Conservation (phyloP, 768 basidiomycete species). For the Kwoniella pini region DNA sequence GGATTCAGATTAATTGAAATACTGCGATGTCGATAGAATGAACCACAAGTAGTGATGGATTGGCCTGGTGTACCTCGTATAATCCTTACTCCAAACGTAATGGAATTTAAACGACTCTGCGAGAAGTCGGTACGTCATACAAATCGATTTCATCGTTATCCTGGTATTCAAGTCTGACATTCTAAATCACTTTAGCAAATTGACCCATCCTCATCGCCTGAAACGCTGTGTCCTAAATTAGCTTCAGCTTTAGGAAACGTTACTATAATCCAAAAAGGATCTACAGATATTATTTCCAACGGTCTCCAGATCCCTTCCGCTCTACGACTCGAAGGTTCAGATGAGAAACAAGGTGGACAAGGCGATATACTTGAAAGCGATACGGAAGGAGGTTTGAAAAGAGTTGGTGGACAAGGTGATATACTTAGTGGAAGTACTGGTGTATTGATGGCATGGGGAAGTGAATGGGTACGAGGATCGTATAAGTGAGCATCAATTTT, state of each 20-base stretch:
- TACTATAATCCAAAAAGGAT: constrained; percentile 86
- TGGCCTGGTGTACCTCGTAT: constrained; percentile 75
- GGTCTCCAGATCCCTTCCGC: constrained; percentile 45
- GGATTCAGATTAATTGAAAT: too few relatives aligned
- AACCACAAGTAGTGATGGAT: constrained; percentile 66
- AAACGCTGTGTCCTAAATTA: constrained; percentile 67
- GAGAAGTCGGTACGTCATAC: constrained; percentile 64
- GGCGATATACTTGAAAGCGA: constrained; percentile 67
- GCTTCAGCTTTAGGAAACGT: constrained; percentile 79
- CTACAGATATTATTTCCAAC: constrained; percentile 73
- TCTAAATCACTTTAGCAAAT: too few relatives aligned
- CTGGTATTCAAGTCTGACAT: too few relatives aligned
- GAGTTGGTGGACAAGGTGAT: constrained; percentile 97
- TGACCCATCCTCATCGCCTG: constrained; percentile 42
- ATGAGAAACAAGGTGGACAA: constrained; percentile 52
- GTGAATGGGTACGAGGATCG: constrained; percentile 81
- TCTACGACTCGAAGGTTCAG: constrained; percentile 58
- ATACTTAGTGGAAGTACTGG: constrained; percentile 85
- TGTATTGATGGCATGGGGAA: constrained; percentile 90
- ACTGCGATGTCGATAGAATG: too few relatives aligned
- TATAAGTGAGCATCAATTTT: constrained; percentile 71
- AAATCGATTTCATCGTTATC: too few relatives aligned
- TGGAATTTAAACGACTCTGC: constrained; percentile 83
- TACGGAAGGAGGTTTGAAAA: constrained; percentile 75
- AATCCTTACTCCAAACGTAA: constrained; percentile 90